Evolutionary conservation across 2,329 filamentous ascomycete species (phyloP), one percentile per base, ranked within the genome.

Genomic region (Chaetomiaceae sp.): DNA sequence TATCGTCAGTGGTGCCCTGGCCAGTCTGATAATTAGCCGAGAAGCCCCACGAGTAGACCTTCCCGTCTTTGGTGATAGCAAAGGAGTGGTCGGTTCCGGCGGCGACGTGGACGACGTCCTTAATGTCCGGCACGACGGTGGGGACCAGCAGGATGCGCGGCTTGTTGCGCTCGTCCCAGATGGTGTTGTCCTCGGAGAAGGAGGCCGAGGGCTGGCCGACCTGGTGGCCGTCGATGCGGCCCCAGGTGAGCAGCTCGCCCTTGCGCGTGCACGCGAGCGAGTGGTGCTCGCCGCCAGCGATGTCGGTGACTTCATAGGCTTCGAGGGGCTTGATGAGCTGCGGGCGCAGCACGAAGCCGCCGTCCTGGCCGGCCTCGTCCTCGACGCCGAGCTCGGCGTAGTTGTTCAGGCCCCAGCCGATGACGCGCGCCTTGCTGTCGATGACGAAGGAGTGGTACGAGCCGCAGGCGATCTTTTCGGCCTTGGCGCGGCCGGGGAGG

Each of bases 381-480:
- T 87, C 56, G 31, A 60, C 42, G 50, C 59, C 60, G 17, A 60
- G 87, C 71, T 95, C 85, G 56, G 85, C 87, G 67, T 87, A 95
- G 69, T 87, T 90, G 76, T 95, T 95, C 25, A 92, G 73, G 20
- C 90, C 89, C 89, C 89, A 95, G 0, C 83, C 80, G 69, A 83
- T 93, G 27, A 92, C 85, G 25, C 79, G 76, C 34, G 83, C 87
- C 13, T 80, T 77, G 51, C 79, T 77, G 67, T 86, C 82, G 41
- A 95, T 75, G 16, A 88, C 88, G 60, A 95, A 92, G 60, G 83
- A 87, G 72, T 95, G 88, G 69, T 91, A 92, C 13, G 85, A 81
- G 39, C 89, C 89, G 54, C 67, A 72, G n/a, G 66, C 83, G 23
- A 83, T 78, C 55, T 82, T 78, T 60, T 79, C 78, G 43, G 89